Conservation (phyloP, 345 rosid species). For the Luvunga scandens region DNA sequence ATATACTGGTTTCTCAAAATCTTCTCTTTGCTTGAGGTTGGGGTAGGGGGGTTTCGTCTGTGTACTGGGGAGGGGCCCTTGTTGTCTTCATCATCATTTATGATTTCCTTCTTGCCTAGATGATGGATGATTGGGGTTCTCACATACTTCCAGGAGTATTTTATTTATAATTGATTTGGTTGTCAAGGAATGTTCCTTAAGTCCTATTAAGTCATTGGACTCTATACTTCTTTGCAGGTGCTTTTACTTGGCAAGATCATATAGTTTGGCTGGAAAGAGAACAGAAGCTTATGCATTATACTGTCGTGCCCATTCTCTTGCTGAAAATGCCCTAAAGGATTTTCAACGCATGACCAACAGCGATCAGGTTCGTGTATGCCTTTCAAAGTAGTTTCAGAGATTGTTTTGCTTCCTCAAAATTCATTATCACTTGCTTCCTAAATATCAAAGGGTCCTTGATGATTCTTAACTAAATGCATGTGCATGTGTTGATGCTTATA, state of each 20-base stretch:
- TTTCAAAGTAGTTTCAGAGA: background rate
- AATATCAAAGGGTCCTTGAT: background rate
- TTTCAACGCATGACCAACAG: constrained; percentile 32
- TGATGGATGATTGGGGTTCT: background rate
- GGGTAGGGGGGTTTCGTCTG: too few species aligned
- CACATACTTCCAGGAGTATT: background rate
- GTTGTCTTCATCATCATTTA: background rate
- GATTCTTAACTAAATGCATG: background rate
- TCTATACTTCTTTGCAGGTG: constrained; percentile 56
- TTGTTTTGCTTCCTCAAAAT: background rate
- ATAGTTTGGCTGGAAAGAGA: constrained; percentile 90
- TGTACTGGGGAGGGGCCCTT: background rate
- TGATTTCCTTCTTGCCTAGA: background rate
- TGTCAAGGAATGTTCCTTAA: background rate
- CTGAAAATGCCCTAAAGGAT: constrained; percentile 65
- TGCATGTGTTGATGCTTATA: background rate
- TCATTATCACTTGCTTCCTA: background rate
- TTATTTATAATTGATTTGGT: background rate
- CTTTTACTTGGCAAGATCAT: constrained; percentile 86
- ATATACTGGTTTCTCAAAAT: too few species aligned
- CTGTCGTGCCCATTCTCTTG: constrained; percentile 70
- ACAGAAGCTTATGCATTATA: constrained; percentile 80
- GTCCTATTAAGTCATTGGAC: constrained; percentile 5
- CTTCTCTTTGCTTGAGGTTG: too few species aligned
- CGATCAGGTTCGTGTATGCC: constrained; percentile 51